These are phyloP conservation scores for Pezicula neosporulosa DNA, from an alignment of 2,329 filamentous ascomycete genomes.

Conservation along the genomic window DNA sequence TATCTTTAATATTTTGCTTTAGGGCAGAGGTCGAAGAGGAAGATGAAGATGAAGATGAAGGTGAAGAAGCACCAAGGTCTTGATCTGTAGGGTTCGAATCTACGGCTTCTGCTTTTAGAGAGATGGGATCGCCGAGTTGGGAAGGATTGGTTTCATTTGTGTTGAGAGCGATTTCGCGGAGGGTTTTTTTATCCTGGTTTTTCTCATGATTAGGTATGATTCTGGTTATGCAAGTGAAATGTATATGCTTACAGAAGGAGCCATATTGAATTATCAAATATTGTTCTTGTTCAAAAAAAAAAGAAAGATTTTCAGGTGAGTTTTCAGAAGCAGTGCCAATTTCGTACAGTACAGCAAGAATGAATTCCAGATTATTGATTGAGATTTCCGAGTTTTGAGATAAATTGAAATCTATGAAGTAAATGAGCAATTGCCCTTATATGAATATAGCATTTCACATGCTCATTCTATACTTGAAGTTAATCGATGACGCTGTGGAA, in stretches of 20 bases:
- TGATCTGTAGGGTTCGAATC: slow-evolving; percentile 6
- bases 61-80: slow-evolving; percentile 3
- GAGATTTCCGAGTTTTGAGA: background rate
- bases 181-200: slow-evolving; percentile 3
- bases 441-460: background rate
- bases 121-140: slow-evolving; percentile 17
- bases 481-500: slow-evolving; percentile 11
- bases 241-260: background rate
- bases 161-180: slow-evolving; percentile 13
- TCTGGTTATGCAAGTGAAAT: background rate
- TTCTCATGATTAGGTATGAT: background rate
- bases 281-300: background rate
- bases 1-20: slow-evolving; percentile 3
- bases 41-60: background rate
- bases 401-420: background rate
- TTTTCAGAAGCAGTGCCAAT: no score
- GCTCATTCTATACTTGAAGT: background rate
- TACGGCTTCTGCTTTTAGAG: slow-evolving; percentile 14
- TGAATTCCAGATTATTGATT: background rate
- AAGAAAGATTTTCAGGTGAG: background rate
- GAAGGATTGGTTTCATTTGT: slow-evolving; percentile 16
- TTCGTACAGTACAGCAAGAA: no score
- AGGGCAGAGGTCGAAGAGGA: no score
- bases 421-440: background rate
- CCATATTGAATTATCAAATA: background rate